Percentiles rank a stretch among this genome's conserved stretches.
Evolutionary conservation across 352 stramenopile genomes (phyloP).

Genomic region (Phytophthora multivora): DNA sequence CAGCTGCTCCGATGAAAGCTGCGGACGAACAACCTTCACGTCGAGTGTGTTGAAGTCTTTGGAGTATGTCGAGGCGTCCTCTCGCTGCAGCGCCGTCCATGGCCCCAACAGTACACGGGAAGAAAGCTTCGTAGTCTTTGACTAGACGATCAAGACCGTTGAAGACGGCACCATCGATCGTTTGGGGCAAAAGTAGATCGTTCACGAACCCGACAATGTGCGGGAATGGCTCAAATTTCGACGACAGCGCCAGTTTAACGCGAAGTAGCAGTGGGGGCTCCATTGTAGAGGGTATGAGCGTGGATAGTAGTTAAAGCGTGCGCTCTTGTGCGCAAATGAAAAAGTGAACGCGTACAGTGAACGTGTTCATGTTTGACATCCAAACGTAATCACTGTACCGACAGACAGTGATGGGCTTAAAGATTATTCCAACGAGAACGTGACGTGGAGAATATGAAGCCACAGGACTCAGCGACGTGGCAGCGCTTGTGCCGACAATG

Average conservation of each 20-base stretch:
- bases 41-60: constrained; percentile 3
- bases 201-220: constrained; percentile 1
- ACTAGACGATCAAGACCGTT: constrained; percentile 1
- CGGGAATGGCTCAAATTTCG: neutral
- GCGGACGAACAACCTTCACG: constrained; percentile 1
- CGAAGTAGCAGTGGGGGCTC: constrained; percentile 1
- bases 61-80: constrained; percentile 7
- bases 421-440: constrained; percentile 1
- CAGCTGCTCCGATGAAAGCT: constrained; percentile 7
- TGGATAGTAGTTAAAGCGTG: neutral
- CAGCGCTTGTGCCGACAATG: neutral
- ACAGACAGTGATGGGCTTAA: neutral
- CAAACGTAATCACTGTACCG: too few relatives aligned
- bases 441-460: constrained; percentile 2
- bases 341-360: too few relatives aligned
- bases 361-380: too few relatives aligned
- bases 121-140: neutral
- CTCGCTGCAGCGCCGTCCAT: constrained; percentile 12
- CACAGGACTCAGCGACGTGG: neutral
- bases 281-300: neutral
- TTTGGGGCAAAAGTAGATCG: neutral
- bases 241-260: neutral
- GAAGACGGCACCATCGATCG: constrained; percentile 7
- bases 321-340: too few relatives aligned
- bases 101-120: constrained; percentile 7